These are phyloP conservation scores for Excoecaria cochinchinensis DNA, from an alignment of 345 rosid species.

Conservation along the genomic window DNA sequence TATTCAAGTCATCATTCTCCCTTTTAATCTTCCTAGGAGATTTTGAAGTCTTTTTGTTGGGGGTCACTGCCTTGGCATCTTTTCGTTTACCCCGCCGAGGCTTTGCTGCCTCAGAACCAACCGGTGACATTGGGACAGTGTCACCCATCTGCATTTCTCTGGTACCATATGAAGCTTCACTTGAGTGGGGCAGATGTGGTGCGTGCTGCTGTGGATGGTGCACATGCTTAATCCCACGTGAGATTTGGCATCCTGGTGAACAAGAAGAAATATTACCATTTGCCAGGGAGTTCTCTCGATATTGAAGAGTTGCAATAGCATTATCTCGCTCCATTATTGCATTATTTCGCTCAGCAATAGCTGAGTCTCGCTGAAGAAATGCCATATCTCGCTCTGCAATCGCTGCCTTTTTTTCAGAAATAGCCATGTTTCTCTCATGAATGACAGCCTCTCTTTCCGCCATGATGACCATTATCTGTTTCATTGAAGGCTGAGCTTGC, in stretches of 20 bases:
- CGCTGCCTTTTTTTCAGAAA: constrained; percentile 91
- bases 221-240: constrained; percentile 83
- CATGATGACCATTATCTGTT: constrained; percentile 95
- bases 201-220: constrained; percentile 74
- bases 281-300: constrained; percentile 69
- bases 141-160: constrained; percentile 61
- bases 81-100: constrained; percentile 70
- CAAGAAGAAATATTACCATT: constrained; percentile 56
- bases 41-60: constrained; percentile 66
- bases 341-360: constrained; percentile 87
- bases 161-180: constrained; percentile 52
- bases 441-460: constrained; percentile 96
- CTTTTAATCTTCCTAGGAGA: constrained; percentile 65
- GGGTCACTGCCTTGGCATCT: constrained; percentile 49
- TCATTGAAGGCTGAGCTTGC: constrained; percentile 98
- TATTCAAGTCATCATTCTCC: constrained; percentile 68
- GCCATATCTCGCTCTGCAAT: constrained; percentile 93
- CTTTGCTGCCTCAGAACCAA: constrained; percentile 57
- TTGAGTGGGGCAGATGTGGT: constrained; percentile 52
- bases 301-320: constrained; percentile 80
- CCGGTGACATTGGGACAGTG: constrained; percentile 44
- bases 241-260: constrained; percentile 73
- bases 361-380: constrained; percentile 87
- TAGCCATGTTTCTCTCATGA: constrained; percentile 82
- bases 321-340: constrained; percentile 84